phyloP scores from a whole-genome alignment of 208 protist genomes.

The Porcisia hertigi region DNA sequence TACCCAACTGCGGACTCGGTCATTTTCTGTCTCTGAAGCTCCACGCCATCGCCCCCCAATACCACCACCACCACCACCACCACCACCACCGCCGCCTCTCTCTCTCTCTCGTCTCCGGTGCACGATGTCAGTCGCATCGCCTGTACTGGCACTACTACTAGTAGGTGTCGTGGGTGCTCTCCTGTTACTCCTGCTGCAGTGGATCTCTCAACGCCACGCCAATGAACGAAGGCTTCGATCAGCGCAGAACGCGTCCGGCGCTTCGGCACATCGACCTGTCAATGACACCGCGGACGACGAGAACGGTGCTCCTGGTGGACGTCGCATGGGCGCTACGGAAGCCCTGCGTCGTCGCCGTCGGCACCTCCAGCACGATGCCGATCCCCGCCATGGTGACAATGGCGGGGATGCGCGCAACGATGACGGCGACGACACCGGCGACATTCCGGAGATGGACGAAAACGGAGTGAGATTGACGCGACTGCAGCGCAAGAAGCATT shows the following conservation, averaged over 20 bases:
- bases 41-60: no score
- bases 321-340: background rate
- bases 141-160: background rate
- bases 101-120: background rate
- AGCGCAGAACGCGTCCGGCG: background rate
- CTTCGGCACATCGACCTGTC: background rate
- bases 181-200: slow-evolving; percentile 14
- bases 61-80: background rate
- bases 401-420: slow-evolving; percentile 17
- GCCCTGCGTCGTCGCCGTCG: slow-evolving; percentile 11
- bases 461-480: slow-evolving; percentile 40
- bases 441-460: slow-evolving; percentile 10
- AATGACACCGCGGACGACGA: background rate
- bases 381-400: background rate
- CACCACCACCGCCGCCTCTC: background rate
- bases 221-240: background rate
- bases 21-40: no score
- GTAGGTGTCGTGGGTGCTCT: background rate
- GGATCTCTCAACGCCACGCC: slow-evolving; percentile 14
- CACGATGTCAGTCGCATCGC: slow-evolving; percentile 13
- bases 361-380: background rate
- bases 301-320: background rate
- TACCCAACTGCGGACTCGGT: no score
- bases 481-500: slow-evolving; percentile 63
- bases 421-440: slow-evolving; percentile 11